Conservation (phyloP, 257 asterid genomes). For the Voacanga thouarsii region DNA sequence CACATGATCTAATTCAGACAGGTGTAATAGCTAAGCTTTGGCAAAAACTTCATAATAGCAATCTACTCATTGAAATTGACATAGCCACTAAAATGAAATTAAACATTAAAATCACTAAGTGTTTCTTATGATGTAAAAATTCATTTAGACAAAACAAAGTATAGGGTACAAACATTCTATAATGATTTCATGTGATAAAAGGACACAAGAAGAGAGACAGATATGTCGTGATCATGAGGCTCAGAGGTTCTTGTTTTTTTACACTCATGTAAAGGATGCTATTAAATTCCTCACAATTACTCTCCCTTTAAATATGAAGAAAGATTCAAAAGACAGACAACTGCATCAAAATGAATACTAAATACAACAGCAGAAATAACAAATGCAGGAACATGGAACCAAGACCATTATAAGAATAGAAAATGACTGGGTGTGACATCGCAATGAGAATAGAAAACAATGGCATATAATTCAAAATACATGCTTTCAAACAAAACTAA, state of each 20-base stretch:
- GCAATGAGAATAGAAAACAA: no score
- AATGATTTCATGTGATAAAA: no score
- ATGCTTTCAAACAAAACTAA: no score
- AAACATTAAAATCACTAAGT: not conserved
- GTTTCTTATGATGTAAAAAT: not conserved
- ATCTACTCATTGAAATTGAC: no score
- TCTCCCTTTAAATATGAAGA: not conserved
- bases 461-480: no score
- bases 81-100: no score
- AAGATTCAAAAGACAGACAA: not conserved
- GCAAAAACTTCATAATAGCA: no score
- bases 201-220: not conserved
- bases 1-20: no score
- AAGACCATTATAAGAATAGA: no score
- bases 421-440: no score
- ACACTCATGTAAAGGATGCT: not conserved
- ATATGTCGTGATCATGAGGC: no score
- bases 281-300: not conserved
- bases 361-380: not conserved
- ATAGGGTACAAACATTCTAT: not conserved
- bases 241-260: not conserved
- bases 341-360: not conserved
- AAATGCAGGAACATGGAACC: not conserved
- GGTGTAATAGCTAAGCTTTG: no score
- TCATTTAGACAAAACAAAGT: not conserved